phyloP scores from a whole-genome alignment of 371 early-diverging fungal species.

The Mucor velutinosus region DNA sequence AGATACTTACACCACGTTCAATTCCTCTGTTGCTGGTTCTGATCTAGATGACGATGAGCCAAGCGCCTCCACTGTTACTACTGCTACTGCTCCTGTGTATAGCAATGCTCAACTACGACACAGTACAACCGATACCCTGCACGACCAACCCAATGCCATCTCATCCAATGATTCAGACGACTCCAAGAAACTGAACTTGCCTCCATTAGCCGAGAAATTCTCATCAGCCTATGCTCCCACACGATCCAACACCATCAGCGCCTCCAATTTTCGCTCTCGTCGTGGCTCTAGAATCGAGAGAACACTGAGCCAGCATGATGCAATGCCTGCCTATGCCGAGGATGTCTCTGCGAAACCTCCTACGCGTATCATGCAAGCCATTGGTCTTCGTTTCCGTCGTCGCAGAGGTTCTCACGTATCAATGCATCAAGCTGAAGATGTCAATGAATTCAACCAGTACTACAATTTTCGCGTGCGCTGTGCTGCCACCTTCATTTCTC shows the following conservation, averaged over 20 bases:
- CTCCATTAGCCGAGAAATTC: neutral
- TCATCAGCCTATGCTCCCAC: neutral
- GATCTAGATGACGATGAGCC: neutral
- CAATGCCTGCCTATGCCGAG: neutral
- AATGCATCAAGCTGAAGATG: neutral
- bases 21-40: slow-evolving; percentile 10
- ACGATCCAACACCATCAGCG: slow-evolving; percentile 1
- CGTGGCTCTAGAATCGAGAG: slow-evolving; percentile 6
- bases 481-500: slow-evolving; percentile 57
- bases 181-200: neutral
- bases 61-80: neutral
- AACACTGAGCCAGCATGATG: slow-evolving; percentile 7
- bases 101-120: no score
- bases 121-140: neutral
- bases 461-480: slow-evolving; percentile 22
- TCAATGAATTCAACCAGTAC: slow-evolving; percentile 15
- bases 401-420: slow-evolving; percentile 17
- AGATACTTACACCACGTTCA: slow-evolving; percentile 21
- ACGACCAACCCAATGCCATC: neutral
- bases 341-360: neutral
- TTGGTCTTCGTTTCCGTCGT: slow-evolving; percentile 3
- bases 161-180: neutral
- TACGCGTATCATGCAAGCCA: slow-evolving; percentile 9
- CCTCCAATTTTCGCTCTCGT: neutral
- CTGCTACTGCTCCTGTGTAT: neutral